Conservation (phyloP, 768 basidiomycete genomes). For the Tylopilus balloui region DNA sequence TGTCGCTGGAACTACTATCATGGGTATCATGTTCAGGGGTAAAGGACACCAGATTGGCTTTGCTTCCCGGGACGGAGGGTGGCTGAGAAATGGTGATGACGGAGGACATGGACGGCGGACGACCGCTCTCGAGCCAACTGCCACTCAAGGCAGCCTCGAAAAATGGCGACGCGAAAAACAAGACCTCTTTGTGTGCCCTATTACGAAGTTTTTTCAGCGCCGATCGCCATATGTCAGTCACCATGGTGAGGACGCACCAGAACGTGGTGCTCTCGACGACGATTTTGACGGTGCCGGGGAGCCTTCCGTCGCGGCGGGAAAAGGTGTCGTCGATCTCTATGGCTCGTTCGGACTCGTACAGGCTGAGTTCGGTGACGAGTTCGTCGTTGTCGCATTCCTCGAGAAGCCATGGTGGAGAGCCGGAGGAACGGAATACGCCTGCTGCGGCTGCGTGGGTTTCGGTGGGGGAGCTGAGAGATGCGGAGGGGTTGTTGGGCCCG, state of each 20-base stretch:
- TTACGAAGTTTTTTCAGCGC: not conserved
- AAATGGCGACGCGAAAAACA: constrained; percentile 93
- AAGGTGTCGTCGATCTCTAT: constrained; percentile 84
- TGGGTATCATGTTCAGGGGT: constrained; percentile 48
- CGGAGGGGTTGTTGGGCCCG: constrained; percentile 69
- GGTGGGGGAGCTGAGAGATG: constrained; percentile 77
- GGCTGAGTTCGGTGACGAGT: constrained; percentile 61
- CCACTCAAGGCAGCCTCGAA: constrained; percentile 89
- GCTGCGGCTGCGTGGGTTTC: constrained; percentile 87
- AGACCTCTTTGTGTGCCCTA: constrained; percentile 89
- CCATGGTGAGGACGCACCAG: constrained; percentile 54
- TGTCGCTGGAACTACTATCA: constrained; percentile 30
- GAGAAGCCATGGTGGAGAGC: constrained; percentile 74
- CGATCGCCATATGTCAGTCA: constrained; percentile 3
- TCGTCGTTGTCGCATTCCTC: constrained; percentile 73
- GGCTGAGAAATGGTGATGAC: constrained; percentile 82
- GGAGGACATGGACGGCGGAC: constrained; percentile 75
- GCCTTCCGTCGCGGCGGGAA: constrained; percentile 48
- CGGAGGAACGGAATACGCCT: constrained; percentile 77
- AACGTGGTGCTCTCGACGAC: constrained; percentile 86
- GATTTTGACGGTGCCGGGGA: constrained; percentile 89
- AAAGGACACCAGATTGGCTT: constrained; percentile 46
- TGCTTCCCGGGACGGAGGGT: constrained; percentile 52
- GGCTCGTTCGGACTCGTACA: constrained; percentile 60
- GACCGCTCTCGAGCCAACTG: constrained; percentile 86